These are phyloP conservation scores for Hirsutella minnesotensis DNA, from an alignment of 2,329 filamentous ascomycete species.

Conservation along the genomic window DNA sequence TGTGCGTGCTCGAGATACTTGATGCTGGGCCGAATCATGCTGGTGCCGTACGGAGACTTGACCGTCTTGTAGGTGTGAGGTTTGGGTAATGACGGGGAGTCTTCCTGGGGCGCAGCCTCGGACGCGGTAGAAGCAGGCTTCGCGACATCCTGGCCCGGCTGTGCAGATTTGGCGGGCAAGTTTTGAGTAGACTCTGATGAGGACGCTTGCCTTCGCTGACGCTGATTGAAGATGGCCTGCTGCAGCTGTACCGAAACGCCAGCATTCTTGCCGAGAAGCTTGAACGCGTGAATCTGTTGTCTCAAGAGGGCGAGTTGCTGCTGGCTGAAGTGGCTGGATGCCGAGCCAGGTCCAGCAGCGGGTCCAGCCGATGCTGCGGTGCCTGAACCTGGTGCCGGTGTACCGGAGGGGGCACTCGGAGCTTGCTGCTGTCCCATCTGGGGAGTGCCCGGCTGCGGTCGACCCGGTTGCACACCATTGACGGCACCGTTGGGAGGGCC, in stretches of 20 bases:
- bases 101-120: conserved; percentile 21
- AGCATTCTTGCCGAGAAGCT: conserved; percentile 75
- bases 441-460: conserved; percentile 24
- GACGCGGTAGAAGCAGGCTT: conserved; percentile 25
- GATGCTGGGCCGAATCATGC: conserved; percentile 45
- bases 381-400: conserved; percentile 23
- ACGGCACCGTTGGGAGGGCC: conserved; percentile 42
- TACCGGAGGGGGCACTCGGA: conserved; percentile 21
- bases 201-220: conserved; percentile 50
- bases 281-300: conserved; percentile 85
- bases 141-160: conserved; percentile 18
- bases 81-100: conserved; percentile 22
- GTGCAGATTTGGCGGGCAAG: conserved; percentile 17
- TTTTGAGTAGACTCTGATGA: conserved; percentile 32
- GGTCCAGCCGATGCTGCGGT: conserved; percentile 19
- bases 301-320: conserved; percentile 71
- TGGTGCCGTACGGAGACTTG: conserved; percentile 56
- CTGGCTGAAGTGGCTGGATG: conserved; percentile 54
- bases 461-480: conserved; percentile 35
- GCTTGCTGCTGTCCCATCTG: conserved; percentile 19
- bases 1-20: conserved; percentile 69
- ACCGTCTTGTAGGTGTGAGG: conserved; percentile 56
- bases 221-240: conserved; percentile 68
- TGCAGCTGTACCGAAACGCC: conserved; percentile 70
- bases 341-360: conserved; percentile 15